phyloP scores from a whole-genome alignment of 441 rosid species.

The Erysimum pusillum region DNA sequence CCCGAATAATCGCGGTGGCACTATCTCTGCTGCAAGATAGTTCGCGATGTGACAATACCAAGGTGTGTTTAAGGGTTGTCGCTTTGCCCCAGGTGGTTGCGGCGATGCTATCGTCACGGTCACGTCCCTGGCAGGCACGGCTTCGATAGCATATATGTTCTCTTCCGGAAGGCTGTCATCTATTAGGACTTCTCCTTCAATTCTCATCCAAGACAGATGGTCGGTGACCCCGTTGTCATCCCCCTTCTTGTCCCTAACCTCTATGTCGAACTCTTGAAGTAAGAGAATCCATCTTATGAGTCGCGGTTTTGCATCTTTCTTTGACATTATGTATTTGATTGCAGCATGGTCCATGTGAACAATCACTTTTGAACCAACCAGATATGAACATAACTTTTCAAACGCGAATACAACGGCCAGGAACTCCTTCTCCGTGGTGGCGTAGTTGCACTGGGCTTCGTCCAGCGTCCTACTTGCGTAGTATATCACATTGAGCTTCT shows the following conservation, averaged over 20 bases:
- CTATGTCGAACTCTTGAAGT: background rate
- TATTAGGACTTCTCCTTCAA: background rate
- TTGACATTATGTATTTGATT: background rate
- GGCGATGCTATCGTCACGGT: background rate
- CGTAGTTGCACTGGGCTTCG: background rate
- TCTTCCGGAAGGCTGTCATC: background rate
- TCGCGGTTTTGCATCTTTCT: background rate
- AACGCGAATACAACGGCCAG: background rate
- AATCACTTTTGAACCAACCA: background rate
- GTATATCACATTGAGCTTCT: background rate
- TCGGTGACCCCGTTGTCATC: background rate
- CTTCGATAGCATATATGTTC: background rate
- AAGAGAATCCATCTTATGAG: background rate
- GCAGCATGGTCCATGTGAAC: background rate
- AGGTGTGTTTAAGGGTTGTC: background rate
- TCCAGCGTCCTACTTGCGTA: background rate
- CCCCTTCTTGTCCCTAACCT: background rate
- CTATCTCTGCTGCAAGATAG: background rate
- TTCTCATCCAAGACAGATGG: background rate
- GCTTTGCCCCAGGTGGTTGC: background rate
- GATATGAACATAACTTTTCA: background rate
- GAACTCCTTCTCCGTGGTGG: background rate
- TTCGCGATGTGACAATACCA: background rate
- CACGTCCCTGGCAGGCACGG: fast-evolving
- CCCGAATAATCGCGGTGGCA: background rate